Percentiles rank a stretch among this genome's conserved stretches.
Conservation (phyloP, 345 rosid genomes). For the Salix caprea region DNA sequence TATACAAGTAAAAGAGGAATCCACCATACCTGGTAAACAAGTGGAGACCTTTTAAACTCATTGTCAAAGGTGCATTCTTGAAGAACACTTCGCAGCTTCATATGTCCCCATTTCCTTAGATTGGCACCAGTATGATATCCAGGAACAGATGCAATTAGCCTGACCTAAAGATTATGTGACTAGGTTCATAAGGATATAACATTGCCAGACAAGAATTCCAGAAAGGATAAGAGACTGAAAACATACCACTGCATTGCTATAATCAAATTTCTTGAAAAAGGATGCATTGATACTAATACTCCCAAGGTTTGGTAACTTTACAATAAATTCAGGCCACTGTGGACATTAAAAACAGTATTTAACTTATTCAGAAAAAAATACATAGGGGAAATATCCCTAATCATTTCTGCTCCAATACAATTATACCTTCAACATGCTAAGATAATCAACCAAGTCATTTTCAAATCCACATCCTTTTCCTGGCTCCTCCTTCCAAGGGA, state of each 20-base stretch:
- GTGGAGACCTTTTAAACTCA: conserved; percentile 74
- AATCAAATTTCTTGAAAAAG: conserved; percentile 83
- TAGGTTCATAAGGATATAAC: background rate
- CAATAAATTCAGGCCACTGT: conserved; percentile 80
- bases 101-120: conserved; percentile 88
- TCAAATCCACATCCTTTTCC: conserved; percentile 59
- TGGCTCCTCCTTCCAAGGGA: conserved; percentile 80
- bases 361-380: background rate
- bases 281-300: conserved; percentile 59
- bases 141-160: conserved; percentile 85
- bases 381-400: background rate
- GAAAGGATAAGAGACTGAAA: conserved; percentile 7
- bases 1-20: background rate
- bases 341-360: conserved; percentile 8
- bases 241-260: conserved; percentile 53
- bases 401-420: background rate
- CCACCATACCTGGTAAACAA: conserved; percentile 71
- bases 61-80: conserved; percentile 68
- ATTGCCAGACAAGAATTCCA: background rate
- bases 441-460: conserved; percentile 81
- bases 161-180: conserved; percentile 48
- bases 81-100: conserved; percentile 70
- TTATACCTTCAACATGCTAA: conserved; percentile 67
- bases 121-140: conserved; percentile 81
- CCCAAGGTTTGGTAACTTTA: conserved; percentile 53